These are phyloP conservation scores for Digitaria exilis DNA, from an alignment of 202 grass and related monocot genomes.

Conservation along the genomic window DNA sequence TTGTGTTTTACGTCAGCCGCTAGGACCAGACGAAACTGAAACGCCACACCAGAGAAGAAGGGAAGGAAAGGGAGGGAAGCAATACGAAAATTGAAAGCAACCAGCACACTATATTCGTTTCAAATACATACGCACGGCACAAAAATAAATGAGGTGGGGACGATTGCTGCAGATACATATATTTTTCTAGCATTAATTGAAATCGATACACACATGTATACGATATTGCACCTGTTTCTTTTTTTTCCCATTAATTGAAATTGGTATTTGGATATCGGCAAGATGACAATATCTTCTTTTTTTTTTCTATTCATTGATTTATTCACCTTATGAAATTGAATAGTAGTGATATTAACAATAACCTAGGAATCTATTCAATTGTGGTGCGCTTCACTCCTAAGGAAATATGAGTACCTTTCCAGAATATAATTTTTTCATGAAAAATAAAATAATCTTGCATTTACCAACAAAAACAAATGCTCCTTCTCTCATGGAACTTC, in stretches of 20 bases:
- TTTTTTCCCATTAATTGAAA: background rate
- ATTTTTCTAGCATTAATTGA: background rate
- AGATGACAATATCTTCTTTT: background rate
- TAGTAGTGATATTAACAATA: background rate
- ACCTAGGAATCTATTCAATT: background rate
- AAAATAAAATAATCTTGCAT: background rate
- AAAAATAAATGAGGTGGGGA: slow-evolving; percentile 6
- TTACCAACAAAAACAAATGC: too few species aligned
- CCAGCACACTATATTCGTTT: background rate
- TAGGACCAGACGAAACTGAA: slow-evolving; percentile 1
- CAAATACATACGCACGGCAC: background rate
- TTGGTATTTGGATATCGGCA: background rate
- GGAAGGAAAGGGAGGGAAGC: background rate
- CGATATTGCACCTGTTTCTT: too few species aligned
- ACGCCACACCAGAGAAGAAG: background rate
- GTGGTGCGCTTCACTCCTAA: background rate
- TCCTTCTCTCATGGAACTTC: too few species aligned
- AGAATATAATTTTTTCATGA: background rate
- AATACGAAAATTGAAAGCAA: slow-evolving; percentile 37
- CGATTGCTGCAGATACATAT: background rate
- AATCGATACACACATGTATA: background rate
- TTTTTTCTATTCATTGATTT: background rate
- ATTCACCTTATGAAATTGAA: background rate
- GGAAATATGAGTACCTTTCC: background rate
- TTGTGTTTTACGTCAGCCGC: background rate